Evolutionary conservation across 768 basidiomycete species (phyloP), one percentile per base, ranked within the genome.

Genomic region (Naganishia vaughanmartiniae): DNA sequence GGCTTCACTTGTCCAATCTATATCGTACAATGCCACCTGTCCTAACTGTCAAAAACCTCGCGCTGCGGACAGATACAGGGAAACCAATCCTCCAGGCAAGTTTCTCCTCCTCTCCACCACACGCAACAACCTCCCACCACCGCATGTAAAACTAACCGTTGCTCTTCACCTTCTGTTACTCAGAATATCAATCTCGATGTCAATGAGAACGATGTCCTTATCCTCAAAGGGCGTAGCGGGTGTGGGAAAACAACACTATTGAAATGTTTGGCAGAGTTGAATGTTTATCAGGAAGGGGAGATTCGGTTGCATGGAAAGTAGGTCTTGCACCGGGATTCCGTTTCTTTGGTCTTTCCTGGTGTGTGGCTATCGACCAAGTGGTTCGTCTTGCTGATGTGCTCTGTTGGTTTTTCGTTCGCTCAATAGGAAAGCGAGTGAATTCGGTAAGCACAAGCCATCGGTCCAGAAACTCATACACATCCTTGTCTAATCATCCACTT

Each of bases 201-300:
- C 33, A 83, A 88, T 57, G 85, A 88, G 78, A 89, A 90, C 11
- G 91, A 93, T 74, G 84, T 93, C 34, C 72, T 93, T 48, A 83
- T 92, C 19, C 76, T 94, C n/a, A 88, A 87, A 70, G 93, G 92
- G 12, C 87, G 86, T 74, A 90, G 89, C 72, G 93, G 93, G 11
- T 86, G 86, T 24, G 93, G 92, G 86, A 84, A 84, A 74, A 81
- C 82, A 26, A 92, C 92, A 0, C 81, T 95, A 65, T 80, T 94
- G 54, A 94, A 93, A 80, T 92, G 90, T 75, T 84, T 94, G 28
- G 87, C 91, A 33, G 89, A 93, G 81, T 83, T 94, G 39, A 87
- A 87, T 69, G 79, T 90, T 6, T 90, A 91, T 76, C 82, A 84
- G 10, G 89, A 70, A 21, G 81, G 92, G 1, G 83, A 86, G 54